Percentiles rank a stretch among this genome's conserved stretches.
These are phyloP conservation scores for Pichia sp. DNA, from an alignment of 1,139 yeast species.

Conservation along the genomic window DNA sequence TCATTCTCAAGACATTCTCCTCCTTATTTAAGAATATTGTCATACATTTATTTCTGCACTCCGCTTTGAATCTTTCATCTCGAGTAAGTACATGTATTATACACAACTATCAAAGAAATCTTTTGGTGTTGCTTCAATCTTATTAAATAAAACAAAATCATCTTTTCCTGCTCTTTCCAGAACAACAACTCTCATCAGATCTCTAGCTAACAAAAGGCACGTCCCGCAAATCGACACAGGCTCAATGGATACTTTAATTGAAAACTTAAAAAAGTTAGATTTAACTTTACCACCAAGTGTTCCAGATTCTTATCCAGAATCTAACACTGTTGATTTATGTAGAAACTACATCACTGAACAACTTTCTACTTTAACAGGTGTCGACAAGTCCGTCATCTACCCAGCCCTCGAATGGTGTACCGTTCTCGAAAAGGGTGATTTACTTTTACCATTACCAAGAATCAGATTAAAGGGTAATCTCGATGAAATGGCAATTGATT, in stretches of 20 bases:
- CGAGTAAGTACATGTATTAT: slow-evolving; percentile 4
- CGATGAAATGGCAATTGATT: slow-evolving; percentile 70
- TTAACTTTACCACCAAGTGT: slow-evolving; percentile 34
- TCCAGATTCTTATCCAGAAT: slow-evolving; percentile 63
- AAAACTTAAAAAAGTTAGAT: slow-evolving; percentile 33
- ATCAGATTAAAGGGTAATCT: slow-evolving; percentile 82
- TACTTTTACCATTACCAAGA: slow-evolving; percentile 90
- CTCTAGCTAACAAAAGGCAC: not conserved
- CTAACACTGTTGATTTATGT: slow-evolving; percentile 76
- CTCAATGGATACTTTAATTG: slow-evolving; percentile 27
- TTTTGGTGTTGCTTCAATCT: slow-evolving; percentile 4
- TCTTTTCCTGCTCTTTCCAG: not conserved
- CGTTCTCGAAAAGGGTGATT: slow-evolving; percentile 88
- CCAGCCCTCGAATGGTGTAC: slow-evolving; percentile 89
- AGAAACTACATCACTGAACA: slow-evolving; percentile 88
- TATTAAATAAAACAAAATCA: not conserved
- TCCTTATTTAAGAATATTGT: not conserved
- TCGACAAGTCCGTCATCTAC: slow-evolving; percentile 65
- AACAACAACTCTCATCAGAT: not conserved
- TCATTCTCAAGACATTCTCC: slow-evolving; percentile 1
- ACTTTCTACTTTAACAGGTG: slow-evolving; percentile 69
- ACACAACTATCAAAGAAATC: slow-evolving; percentile 1
- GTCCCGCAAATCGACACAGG: slow-evolving; percentile 11
- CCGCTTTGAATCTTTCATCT: not conserved
- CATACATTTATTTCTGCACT: not conserved